A percentile compares a stretch with the other conserved stretches of the same genome.
Evolutionary conservation across 2,329 filamentous ascomycete species (phyloP).

Genomic region (Elsinoe fawcettii): DNA sequence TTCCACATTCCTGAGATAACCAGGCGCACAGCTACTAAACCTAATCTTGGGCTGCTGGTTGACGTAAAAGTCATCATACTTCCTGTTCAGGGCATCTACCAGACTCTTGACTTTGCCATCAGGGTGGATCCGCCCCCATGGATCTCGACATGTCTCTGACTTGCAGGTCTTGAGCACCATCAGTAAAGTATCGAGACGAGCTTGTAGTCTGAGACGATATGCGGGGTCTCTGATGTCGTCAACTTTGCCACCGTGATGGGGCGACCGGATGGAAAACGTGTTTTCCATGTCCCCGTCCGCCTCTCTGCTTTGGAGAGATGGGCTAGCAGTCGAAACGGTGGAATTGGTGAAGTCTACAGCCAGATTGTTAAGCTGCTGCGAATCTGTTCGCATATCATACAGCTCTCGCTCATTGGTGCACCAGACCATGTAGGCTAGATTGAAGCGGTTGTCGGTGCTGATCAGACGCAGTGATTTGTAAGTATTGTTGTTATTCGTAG

Average conservation of each 20-base stretch:
- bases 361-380: conserved; percentile 19
- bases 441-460: conserved; percentile 37
- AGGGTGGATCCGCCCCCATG: conserved; percentile 29
- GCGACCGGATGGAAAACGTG: conserved; percentile 1
- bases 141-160: conserved; percentile 24
- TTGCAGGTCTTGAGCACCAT: conserved; percentile 30
- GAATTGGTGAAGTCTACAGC: not conserved
- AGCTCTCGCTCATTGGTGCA: conserved; percentile 61
- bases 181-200: conserved; percentile 28
- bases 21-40: conserved; percentile 25
- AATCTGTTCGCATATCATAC: conserved; percentile 41
- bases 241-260: not conserved
- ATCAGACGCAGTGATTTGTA: conserved; percentile 28
- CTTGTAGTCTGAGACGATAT: not conserved
- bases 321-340: not conserved
- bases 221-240: not conserved
- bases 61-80: conserved; percentile 29
- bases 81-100: conserved; percentile 22
- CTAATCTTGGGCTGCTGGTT: conserved; percentile 35
- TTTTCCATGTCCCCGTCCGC: not conserved
- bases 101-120: conserved; percentile 24
- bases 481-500: conserved; percentile 21
- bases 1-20: conserved; percentile 16
- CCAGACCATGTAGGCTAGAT: conserved; percentile 60
- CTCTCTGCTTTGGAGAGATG: not conserved